Evolutionary conservation across 306 rosid genomes (phyloP).

Genomic region (Alnus rubra): DNA sequence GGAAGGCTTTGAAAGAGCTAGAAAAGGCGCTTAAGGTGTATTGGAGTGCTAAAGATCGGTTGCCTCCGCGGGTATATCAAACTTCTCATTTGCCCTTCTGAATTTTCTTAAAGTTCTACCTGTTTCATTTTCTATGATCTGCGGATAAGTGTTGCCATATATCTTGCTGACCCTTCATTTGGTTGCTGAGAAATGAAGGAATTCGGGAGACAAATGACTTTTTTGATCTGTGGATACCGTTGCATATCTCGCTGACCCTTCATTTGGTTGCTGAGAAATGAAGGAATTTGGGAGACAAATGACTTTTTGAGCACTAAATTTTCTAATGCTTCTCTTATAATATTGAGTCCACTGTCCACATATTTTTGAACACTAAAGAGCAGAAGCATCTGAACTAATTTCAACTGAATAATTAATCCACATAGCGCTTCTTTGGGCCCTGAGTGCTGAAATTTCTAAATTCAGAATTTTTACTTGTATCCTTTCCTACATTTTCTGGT

Average conservation of each 20-base stretch:
- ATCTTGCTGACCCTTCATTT: not conserved
- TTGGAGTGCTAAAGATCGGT: constrained; percentile 77
- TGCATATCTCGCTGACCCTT: not conserved
- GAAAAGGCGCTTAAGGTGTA: constrained; percentile 85
- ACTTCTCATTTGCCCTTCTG: constrained; percentile 1
- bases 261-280: not conserved
- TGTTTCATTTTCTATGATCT: not conserved
- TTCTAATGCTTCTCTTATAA: not conserved
- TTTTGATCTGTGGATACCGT: not conserved
- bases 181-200: not conserved
- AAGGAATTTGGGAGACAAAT: not conserved
- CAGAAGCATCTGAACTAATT: not conserved
- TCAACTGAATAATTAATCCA: not conserved
- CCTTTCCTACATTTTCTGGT: not conserved
- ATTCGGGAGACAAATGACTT: not conserved
- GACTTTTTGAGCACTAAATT: not conserved
- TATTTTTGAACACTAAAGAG: too few species aligned
- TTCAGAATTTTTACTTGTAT: not conserved
- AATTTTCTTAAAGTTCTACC: constrained; percentile 3
- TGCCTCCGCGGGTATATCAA: constrained; percentile 84
- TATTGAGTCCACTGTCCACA: too few species aligned
- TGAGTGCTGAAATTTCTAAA: not conserved
- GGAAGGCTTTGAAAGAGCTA: constrained; percentile 88
- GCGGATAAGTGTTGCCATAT: not conserved
- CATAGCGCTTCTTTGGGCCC: not conserved